Evolutionary conservation across 2,329 filamentous ascomycete genomes (phyloP), one percentile per base, ranked within the genome.

Genomic region (Helicocarpus griseus): DNA sequence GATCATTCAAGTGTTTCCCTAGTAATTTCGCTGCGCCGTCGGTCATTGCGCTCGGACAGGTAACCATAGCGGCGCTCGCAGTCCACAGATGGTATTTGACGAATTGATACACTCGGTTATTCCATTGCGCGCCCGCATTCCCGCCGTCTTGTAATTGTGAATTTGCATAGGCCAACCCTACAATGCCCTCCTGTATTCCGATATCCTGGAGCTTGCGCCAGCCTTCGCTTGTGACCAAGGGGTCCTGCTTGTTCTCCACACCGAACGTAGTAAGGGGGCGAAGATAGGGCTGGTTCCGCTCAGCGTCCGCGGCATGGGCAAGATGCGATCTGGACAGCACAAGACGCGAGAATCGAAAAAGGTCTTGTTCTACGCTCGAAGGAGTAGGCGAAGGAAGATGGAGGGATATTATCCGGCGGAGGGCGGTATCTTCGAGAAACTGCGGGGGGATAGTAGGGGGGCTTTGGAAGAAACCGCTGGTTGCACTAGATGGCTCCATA

Each of bases 11-110:
- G 53, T 64, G 55, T 45, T 51, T 51, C 41, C 57, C 54, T 17
- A 63, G 48, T 21, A 63, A 45, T 21, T 53, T 58, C 8, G 61
- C 61, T 3, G 61, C 61, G 3, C 61, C 61, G 53, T 63, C 60
- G 5, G 61, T 63, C 61, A 63, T 63, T 4, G 59, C 57, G 28
- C 57, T 56, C 2, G 61, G 61, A 36, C 61, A 63, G 17, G 58
- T 61, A 17, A 59, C 58, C 48, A 63, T 54, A 5, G 58, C 61
- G n/a, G 57, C 54, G 48, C 61, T 62, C 4, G 57, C 54, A 22
- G 53, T 53, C 61, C 61, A 61, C 8, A 61, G 46, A 45, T 59
- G 54, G 46, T 56, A 49, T 43, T 61, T 61, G 5, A 60, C 24
- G 21, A 56, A 60, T 35, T 63, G 60, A 49, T 57, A 55, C 11